phyloP scores from a whole-genome alignment of 2,329 filamentous ascomycete species.

The Colletotrichum truncatum region DNA sequence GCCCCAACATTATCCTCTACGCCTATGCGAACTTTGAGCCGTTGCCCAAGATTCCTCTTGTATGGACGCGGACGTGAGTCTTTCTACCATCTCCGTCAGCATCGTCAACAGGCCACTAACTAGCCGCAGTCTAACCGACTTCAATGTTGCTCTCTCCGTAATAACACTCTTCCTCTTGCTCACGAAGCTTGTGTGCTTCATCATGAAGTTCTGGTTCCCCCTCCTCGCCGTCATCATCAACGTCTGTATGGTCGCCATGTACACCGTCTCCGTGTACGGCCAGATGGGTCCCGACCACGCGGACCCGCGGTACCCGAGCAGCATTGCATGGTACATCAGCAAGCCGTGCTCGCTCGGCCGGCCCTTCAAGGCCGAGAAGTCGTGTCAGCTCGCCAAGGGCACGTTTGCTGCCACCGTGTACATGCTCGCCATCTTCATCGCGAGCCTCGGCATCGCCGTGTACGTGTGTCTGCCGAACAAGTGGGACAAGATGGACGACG shows the following conservation, averaged over 20 bases:
- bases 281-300: slow-evolving; percentile 79
- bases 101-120: too few relatives aligned
- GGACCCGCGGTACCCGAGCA: slow-evolving; percentile 69
- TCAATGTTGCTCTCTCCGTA: slow-evolving; percentile 80
- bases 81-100: background rate
- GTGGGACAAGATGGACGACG: slow-evolving; percentile 57
- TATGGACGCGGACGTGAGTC: slow-evolving; percentile 79
- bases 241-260: slow-evolving; percentile 66
- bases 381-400: slow-evolving; percentile 75
- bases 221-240: slow-evolving; percentile 69
- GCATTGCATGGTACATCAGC: slow-evolving; percentile 78
- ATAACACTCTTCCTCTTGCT: slow-evolving; percentile 80
- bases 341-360: slow-evolving; percentile 72
- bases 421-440: slow-evolving; percentile 71
- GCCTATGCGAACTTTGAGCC: slow-evolving; percentile 77
- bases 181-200: slow-evolving; percentile 73
- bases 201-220: slow-evolving; percentile 77
- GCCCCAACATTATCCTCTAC: slow-evolving; percentile 74
- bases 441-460: slow-evolving; percentile 66
- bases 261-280: slow-evolving; percentile 72
- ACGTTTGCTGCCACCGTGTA: slow-evolving; percentile 71
- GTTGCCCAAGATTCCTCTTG: slow-evolving; percentile 69
- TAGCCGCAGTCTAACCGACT: slow-evolving; percentile 76
- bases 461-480: slow-evolving; percentile 68
- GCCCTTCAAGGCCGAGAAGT: slow-evolving; percentile 60